Evolutionary conservation across 2,329 filamentous ascomycete genomes (phyloP).

Genomic region (Periconia sp.): DNA sequence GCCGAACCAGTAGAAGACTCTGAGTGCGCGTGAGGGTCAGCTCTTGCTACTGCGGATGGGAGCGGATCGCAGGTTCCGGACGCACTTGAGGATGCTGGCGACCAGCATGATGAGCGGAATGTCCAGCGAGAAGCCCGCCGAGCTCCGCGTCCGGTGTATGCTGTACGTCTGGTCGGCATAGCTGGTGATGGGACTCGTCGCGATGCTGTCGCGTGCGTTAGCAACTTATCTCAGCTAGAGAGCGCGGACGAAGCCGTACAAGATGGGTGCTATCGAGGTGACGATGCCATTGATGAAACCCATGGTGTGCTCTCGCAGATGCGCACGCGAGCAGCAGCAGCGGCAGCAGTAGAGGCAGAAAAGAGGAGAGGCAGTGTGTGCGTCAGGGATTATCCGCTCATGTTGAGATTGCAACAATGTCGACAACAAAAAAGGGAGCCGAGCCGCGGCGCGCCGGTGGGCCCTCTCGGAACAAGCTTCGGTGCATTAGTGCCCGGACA

Average conservation of each 20-base stretch:
- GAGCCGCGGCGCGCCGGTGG: constrained; percentile 8
- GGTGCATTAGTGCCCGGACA: constrained; percentile 33
- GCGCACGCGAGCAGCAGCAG: too few species aligned
- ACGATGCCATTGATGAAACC: constrained; percentile 44
- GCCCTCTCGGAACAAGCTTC: constrained; percentile 9
- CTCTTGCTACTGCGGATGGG: background rate
- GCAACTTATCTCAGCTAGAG: background rate
- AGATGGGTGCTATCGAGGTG: constrained; percentile 45
- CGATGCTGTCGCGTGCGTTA: constrained; percentile 52
- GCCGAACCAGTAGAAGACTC: constrained; percentile 71
- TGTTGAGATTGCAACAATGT: too few species aligned
- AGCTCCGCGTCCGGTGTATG: constrained; percentile 65
- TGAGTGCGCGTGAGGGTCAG: constrained; percentile 27
- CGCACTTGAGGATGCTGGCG: constrained; percentile 67
- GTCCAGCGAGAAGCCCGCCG: constrained; percentile 69
- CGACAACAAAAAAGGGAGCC: constrained; percentile 9
- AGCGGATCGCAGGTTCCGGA: constrained; percentile 1
- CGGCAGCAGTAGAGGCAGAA: too few species aligned
- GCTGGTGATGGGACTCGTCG: constrained; percentile 68
- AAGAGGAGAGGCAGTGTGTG: too few species aligned
- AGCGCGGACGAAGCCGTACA: constrained; percentile 29
- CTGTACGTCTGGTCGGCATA: constrained; percentile 72
- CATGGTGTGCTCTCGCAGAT: too few species aligned
- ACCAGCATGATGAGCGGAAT: constrained; percentile 72
- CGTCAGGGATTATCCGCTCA: too few species aligned